Base-by-base conservation (phyloP, 2,329 filamentous ascomycete genomes). In the Ceratocystis ficicola region DNA sequence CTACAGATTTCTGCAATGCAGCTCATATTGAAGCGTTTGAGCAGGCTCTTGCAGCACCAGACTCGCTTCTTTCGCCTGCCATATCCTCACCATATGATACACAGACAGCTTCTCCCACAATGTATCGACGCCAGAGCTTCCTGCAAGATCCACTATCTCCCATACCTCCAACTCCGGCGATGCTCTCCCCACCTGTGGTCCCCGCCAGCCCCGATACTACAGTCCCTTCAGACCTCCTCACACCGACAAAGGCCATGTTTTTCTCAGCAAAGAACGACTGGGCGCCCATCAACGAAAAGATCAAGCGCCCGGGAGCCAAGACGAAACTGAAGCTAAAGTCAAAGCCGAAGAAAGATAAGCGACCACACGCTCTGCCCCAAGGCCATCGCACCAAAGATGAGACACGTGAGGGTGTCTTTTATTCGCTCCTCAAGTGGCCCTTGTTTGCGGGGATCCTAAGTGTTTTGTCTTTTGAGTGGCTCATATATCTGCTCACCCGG, bases 231-330 rank as follows among this genome's bases (percentile, higher is more conserved):
- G 75, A 70, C 69, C 69, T 63, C 15, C 70, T 72, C 4, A 68
- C 50, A 1, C 64, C 60, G 7, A 22, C 62, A 44, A 74, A 75
- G 67, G 76, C 75, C 48, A 76, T 83, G 62, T 91, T 92, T 73
- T 90, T 97, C 71, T 89, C 90, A 2, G 93, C 94, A 50, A 85
- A 95, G 73, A 95, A 95, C 74, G 94, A 99, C 78, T 99, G 94
- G 94, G 86, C 89, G 17, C 94, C 94, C 0, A 84, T 97, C 12
- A 86, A 88, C 70, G 84, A 93, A 73, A 86, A 83, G 66, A 81
- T 92, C 15, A 69, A 69, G 63, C 78, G 75, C 72, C 73, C 74
- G 72, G 74, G 71, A 72, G 76, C 69, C 77, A 30, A 32, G 22
- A 12, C 22, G 3, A 63, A 63, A 44, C 41, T 32, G 5, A 63